Base-by-base conservation (phyloP, 2,329 filamentous ascomycete genomes). In the Colletotrichum musae region DNA sequence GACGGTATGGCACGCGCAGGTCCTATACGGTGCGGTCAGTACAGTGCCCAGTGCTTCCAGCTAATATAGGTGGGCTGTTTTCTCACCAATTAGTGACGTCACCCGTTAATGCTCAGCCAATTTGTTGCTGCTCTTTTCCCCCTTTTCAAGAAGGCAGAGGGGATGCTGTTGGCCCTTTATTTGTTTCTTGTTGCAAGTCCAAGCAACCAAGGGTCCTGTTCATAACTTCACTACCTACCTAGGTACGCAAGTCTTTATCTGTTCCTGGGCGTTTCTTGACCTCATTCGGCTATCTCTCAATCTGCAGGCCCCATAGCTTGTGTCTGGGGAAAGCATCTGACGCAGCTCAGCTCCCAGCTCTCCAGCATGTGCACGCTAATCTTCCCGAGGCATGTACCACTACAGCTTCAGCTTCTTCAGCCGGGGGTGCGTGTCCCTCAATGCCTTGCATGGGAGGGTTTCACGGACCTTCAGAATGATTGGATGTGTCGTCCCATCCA, bases 211-310 rank as follows among this genome's bases (percentile, higher is more conserved):
- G 51, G 9, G 5, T 26, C 18, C 41, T 26, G 1, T 16, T 9
- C 7, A 10, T 15, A 51, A 51, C 48, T 36, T 60, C 12, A 39
- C 28, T 9, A 52, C n/a, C 26, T 7, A 12, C 18, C 7, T n/a
- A 28, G 21, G 12, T 21, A 21, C 21, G n/a, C 21, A 26, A 36
- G 32, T 51, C 32, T 26, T 52, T 28, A 39, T 18, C 41, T 21
- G 54, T 36, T 50, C 54, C 41, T 57, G 32, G 51, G 58, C 36
- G 18, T 50, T 32, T 51, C 51, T 63, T 32, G 32, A 36, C 43
- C 53, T 50, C 45, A 53, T 56, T 65, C 32, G 50, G 54, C 36
- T 45, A 54, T 58, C 66, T 58, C 66, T 68, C 15, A 16, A 48
- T 54, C 13, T 69, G 64, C 64, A 67, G n/a, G n/a, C 36, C 36